Conservation (phyloP, 139 green algal genomes). For the Auxenochlorella pyrenoidosa region DNA sequence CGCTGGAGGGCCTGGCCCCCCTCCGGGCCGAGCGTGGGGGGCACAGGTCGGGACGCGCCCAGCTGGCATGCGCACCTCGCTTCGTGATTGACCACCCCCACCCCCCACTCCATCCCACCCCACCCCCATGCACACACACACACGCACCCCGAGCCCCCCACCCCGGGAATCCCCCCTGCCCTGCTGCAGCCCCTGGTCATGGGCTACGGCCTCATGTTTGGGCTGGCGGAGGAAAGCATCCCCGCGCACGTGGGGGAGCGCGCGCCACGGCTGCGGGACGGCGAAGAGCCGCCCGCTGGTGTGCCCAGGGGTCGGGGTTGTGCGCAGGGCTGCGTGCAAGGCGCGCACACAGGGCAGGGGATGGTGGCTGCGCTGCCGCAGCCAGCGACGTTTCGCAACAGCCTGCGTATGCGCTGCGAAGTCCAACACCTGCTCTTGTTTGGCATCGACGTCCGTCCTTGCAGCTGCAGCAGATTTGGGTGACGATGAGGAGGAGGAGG, state of each 20-base stretch:
- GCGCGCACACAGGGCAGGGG: not conserved
- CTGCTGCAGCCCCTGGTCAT: slow-evolving; percentile 80
- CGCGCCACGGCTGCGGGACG: slow-evolving; percentile 39
- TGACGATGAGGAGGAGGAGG: slow-evolving; percentile 10
- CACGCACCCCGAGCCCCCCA: no score
- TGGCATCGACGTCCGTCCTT: not conserved
- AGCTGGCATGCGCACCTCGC: not conserved
- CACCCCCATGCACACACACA: not conserved
- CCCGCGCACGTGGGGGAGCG: slow-evolving; percentile 87
- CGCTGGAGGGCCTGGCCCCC: no score
- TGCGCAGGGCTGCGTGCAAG: not conserved
- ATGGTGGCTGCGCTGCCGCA: not conserved
- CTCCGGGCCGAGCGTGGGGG: no score
- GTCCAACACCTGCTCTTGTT: no score
- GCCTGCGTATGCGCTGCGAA: no score
- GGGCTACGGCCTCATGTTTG: slow-evolving; percentile 90
- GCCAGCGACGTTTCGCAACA: no score
- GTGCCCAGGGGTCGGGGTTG: not conserved
- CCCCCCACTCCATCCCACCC: no score
- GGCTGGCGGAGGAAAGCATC: slow-evolving; percentile 83
- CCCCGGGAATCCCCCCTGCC: no score
- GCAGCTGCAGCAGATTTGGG: not conserved
- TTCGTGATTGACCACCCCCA: no score
- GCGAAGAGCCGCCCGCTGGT: not conserved
- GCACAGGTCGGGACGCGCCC: no score